Percentiles rank a stretch among this genome's conserved stretches.
phyloP scores from a whole-genome alignment of 2,329 filamentous ascomycete species.

The Cordyceps javanica region DNA sequence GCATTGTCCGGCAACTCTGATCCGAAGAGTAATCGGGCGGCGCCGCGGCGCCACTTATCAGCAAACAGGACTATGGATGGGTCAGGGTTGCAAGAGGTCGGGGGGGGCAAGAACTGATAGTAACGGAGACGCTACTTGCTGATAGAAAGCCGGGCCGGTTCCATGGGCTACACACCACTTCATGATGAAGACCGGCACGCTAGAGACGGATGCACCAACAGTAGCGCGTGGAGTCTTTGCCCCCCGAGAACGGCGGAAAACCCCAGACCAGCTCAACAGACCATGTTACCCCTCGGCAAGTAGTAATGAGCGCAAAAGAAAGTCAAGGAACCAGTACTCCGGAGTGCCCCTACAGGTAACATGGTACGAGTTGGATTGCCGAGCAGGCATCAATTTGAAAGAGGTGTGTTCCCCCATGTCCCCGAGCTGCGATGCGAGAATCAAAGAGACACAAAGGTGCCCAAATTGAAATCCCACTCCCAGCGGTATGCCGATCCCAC shows the following conservation, averaged over 20 bases:
- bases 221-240: background rate
- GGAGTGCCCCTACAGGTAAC: too few species aligned
- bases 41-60: background rate
- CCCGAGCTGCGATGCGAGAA: too few species aligned
- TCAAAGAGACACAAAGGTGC: too few species aligned
- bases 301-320: too few species aligned
- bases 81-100: background rate
- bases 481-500: too few species aligned
- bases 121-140: background rate
- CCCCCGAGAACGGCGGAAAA: background rate
- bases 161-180: background rate
- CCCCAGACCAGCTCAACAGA: background rate
- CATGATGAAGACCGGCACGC: background rate
- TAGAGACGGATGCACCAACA: background rate
- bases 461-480: too few species aligned
- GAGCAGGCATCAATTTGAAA: too few species aligned
- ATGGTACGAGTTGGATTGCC: too few species aligned
- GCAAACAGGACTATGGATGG: background rate
- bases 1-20: background rate
- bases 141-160: background rate
- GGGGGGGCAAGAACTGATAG: conserved; percentile 1
- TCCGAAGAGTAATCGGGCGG: background rate
- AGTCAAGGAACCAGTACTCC: background rate
- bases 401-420: too few species aligned
- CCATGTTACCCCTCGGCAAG: too few species aligned